Evolutionary conservation across 2,329 filamentous ascomycete genomes (phyloP).

Genomic region (Berkeleyomyces basicola): DNA sequence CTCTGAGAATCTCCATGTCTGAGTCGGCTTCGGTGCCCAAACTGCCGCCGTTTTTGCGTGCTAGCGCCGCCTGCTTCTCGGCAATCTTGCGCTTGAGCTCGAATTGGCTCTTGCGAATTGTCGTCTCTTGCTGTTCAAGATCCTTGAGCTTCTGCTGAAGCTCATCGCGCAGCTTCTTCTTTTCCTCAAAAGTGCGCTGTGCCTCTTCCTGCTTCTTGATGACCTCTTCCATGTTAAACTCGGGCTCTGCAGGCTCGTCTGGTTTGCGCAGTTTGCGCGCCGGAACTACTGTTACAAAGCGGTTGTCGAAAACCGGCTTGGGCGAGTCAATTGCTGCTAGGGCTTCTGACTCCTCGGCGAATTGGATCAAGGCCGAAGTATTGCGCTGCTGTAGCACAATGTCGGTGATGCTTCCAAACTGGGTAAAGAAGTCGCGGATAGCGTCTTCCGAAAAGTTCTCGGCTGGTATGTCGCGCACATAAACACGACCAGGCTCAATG

Average conservation of each 20-base stretch:
- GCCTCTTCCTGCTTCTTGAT: conserved; percentile 52
- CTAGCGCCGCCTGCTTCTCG: conserved; percentile 42
- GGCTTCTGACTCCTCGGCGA: conserved; percentile 46
- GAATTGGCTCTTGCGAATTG: conserved; percentile 44
- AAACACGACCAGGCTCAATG: conserved; percentile 47
- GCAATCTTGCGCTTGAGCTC: conserved; percentile 47
- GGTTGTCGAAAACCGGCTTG: conserved; percentile 68
- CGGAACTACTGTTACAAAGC: conserved; percentile 55
- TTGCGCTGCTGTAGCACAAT: conserved; percentile 51
- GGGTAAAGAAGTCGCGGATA: conserved; percentile 51
- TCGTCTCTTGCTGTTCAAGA: conserved; percentile 46
- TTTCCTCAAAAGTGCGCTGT: conserved; percentile 52
- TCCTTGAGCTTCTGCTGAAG: conserved; percentile 45
- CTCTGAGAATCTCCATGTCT: conserved; percentile 49
- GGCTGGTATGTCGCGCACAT: conserved; percentile 63
- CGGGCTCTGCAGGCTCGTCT: conserved; percentile 25
- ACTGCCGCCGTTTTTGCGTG: conserved; percentile 19
- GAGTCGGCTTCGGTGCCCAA: conserved; percentile 20
- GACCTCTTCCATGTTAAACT: conserved; percentile 55
- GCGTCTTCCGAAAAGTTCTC: conserved; percentile 49
- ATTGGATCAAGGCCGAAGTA: conserved; percentile 53
- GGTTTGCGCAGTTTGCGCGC: conserved; percentile 3
- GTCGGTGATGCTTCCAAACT: conserved; percentile 51
- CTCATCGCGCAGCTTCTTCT: conserved; percentile 43
- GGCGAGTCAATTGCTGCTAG: conserved; percentile 58